Evolutionary conservation across 192 early-diverging fungal species (phyloP), one percentile per base, ranked within the genome.

Genomic region (Umbelopsis sp.): DNA sequence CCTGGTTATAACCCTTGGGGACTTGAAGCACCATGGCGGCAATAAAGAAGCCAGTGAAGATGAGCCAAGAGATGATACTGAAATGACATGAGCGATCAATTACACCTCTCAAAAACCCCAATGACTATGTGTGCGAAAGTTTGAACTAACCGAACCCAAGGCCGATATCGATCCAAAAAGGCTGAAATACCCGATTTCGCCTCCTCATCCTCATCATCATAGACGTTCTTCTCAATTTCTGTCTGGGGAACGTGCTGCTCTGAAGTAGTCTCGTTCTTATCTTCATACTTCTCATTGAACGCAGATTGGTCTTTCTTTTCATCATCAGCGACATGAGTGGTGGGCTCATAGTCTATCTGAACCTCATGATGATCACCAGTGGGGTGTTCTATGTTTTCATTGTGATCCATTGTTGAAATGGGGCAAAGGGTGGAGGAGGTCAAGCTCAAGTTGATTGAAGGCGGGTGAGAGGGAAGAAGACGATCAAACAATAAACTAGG

Each of bases 1-100:
- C 74, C 46, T 70, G 69, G 10, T 20, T 35, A 61, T 76, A 76
- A 11, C 70, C 74, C 49, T 76, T 76, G 5, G 74, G 74, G 2
- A 77, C 58, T 49, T 77, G 71, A 7, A 77, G 25, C 9, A 67
- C 71, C 20, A 49, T 65, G 23, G 75, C 70, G 45, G 75, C 75
- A 66, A 52, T 23, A 1, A 72, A 23, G 4, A 77, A 72, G 20
- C 75, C 75, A 50, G 75, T 77, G n/a, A 48, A 48, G 41, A 77
- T 71, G 12, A 77, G 50, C 53, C 71, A 69, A 35, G 58, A 50
- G 15, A 72, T 1, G 37, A 70, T 76, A 47, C 18, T 66, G 8
- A 9, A 53, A 4, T 16, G 20, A 33, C 6, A 55, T 49, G 18
- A 71, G 25, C n/a, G n/a, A 41, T 35, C 48, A 20, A 21, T 53